A percentile compares a stretch with the other conserved stretches of the same genome.
These are phyloP conservation scores for Sporisorium reilianum DNA, from an alignment of 1,284 basidiomycete species.

Conservation along the genomic window DNA sequence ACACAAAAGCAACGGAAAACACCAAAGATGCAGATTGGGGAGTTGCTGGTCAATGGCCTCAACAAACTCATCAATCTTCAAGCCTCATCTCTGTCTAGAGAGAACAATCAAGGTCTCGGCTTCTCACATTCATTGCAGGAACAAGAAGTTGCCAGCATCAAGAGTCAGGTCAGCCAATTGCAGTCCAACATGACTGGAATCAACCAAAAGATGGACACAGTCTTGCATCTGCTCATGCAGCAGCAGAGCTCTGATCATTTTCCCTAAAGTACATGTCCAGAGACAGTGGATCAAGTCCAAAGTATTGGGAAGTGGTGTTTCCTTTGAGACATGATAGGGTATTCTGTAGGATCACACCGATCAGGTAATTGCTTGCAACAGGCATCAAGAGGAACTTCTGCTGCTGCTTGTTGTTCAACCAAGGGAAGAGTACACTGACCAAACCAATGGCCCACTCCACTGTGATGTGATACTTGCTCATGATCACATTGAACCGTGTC, in stretches of 20 bases:
- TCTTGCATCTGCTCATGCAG: slow-evolving; percentile 8
- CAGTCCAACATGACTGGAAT: not conserved
- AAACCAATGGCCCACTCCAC: slow-evolving; percentile 4
- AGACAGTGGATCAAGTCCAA: slow-evolving; percentile 1
- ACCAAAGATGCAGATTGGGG: no score
- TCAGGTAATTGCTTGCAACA: not conserved
- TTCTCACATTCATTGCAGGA: no score
- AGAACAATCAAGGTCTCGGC: not conserved
- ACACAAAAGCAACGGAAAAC: no score
- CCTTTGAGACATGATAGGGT: slow-evolving; percentile 3
- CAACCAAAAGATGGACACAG: not conserved
- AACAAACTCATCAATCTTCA: no score
- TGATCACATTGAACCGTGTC: slow-evolving; percentile 2
- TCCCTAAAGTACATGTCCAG: not conserved
- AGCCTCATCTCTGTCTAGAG: not conserved
- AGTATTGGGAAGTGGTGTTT: slow-evolving; percentile 8
- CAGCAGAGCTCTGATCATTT: not conserved
- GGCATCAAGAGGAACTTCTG: not conserved
- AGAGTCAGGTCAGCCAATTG: slow-evolving; percentile 1
- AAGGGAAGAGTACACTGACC: not conserved
- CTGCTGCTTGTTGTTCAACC: slow-evolving; percentile 1
- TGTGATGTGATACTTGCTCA: slow-evolving; percentile 9
- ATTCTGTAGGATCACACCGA: not conserved
- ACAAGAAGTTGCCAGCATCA: not conserved
- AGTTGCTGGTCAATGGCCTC: no score